Base-by-base conservation (phyloP, 352 stramenopile species). In the Pythium guiyangense region DNA sequence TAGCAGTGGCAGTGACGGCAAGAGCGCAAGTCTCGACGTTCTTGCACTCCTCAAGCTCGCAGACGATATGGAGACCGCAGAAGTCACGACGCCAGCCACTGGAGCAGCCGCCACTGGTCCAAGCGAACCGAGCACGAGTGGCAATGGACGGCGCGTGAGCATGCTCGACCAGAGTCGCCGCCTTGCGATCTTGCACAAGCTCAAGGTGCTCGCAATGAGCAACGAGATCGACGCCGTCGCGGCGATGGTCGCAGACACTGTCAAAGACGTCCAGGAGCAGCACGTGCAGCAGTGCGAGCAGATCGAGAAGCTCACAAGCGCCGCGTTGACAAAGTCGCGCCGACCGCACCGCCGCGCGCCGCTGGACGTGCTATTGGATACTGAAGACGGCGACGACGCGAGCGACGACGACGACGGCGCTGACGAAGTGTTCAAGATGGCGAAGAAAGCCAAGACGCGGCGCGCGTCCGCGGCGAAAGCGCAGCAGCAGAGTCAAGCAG, bases 41-140 rank as follows among this genome's bases (percentile, higher is more conserved):
- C 53, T 80, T 25, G 57, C 55, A 45, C 69, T 89, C 49, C 70
- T 89, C 54, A 69, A 77, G 51, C 74, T 89, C 34, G 79, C 79
- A 10, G 69, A 80, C 6, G 77, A 79, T 10, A 70, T 89, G 51
- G 76, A 84, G 29, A 62, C 51, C 45, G 54, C 51, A 26, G 54
- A 58, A 43, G 11, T 62, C 31, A 52, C 50, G n/a, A 12, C 46
- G 11, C 12, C 35, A 26, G 29, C 2, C 17, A 25, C 17, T 31
- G 14, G 15, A 45, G 18, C 39, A 37, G 39, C 18, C 35, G 35
- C 14, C 2, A 6, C 18, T 22, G 15, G 39, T 70, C 22, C 42
- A 69, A 5, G 22, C 53, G 0, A 67, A 29, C n/a, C 37, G 20
- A 40, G 35, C 34, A 27, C 11, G 22, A 29, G 25, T 26, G 39